A percentile compares a stretch with the other conserved stretches of the same genome.
These are phyloP conservation scores for Geotrichum restrictum DNA, from an alignment of 1,139 yeast genomes.

Conservation along the genomic window DNA sequence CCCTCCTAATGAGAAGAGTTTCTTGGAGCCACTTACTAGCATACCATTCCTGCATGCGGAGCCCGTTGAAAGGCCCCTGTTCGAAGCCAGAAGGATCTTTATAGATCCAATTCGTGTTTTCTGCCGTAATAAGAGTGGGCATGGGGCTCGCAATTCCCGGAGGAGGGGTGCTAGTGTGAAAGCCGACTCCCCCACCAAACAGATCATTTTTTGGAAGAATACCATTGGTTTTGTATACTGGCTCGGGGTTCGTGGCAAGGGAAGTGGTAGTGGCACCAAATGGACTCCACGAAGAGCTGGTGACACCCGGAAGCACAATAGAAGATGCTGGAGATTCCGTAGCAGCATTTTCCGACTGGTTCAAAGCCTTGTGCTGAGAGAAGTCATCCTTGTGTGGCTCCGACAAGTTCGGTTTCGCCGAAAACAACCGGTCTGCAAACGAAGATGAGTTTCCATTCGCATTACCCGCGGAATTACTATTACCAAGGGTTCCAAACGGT, in stretches of 20 bases:
- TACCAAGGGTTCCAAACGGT: not conserved
- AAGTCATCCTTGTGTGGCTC: conserved; percentile 17
- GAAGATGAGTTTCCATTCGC: conserved; percentile 12
- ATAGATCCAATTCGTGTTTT: conserved; percentile 62
- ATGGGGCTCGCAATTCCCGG: conserved; percentile 30
- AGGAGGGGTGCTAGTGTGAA: conserved; percentile 27
- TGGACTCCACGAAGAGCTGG: conserved; percentile 20
- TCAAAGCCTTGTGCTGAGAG: conserved; percentile 13
- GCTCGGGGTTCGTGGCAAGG: conserved; percentile 15
- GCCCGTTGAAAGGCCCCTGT: conserved; percentile 79
- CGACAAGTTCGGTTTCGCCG: conserved; percentile 18
- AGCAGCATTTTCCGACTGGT: conserved; percentile 1
- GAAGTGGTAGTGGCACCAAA: conserved; percentile 17
- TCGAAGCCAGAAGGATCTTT: conserved; percentile 65
- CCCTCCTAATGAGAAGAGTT: conserved; percentile 55
- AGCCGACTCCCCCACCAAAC: conserved; percentile 13
- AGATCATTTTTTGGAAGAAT: conserved; percentile 18
- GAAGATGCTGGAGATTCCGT: conserved; percentile 14
- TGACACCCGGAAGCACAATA: conserved; percentile 14
- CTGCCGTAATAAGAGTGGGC: conserved; percentile 37
- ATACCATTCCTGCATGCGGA: conserved; percentile 77
- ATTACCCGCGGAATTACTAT: conserved; percentile 6
- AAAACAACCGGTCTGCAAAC: conserved; percentile 18
- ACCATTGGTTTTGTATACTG: conserved; percentile 12
- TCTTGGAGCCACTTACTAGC: conserved; percentile 56